These are phyloP conservation scores for Furcasterigmium furcatum DNA, from an alignment of 2,329 filamentous ascomycete genomes.

Conservation along the genomic window DNA sequence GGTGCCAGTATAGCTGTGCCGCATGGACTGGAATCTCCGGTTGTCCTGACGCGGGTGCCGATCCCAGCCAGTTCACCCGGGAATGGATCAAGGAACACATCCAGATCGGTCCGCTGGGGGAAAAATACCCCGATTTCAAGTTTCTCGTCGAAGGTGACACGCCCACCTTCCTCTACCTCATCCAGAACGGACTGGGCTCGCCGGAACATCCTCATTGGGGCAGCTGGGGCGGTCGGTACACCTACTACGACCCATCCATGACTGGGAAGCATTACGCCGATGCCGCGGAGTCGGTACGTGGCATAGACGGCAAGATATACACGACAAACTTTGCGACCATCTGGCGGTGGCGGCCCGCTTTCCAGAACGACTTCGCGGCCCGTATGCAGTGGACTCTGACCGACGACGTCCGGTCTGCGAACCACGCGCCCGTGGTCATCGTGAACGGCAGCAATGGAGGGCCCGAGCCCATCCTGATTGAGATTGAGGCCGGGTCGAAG, in stretches of 20 bases:
- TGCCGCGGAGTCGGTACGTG: slow-evolving; percentile 18
- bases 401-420: slow-evolving; percentile 23
- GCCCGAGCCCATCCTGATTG: slow-evolving; percentile 28
- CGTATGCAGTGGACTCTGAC: slow-evolving; percentile 32
- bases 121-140: slow-evolving; percentile 38
- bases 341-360: slow-evolving; percentile 35
- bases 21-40: slow-evolving; percentile 51
- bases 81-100: slow-evolving; percentile 51
- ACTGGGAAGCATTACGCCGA: slow-evolving; percentile 19
- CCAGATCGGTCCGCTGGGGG: slow-evolving; percentile 41
- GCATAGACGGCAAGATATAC: slow-evolving; percentile 18
- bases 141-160: slow-evolving; percentile 51
- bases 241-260: background rate
- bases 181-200: no score
- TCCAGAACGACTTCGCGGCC: slow-evolving; percentile 36
- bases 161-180: slow-evolving; percentile 37
- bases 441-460: slow-evolving; percentile 35
- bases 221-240: slow-evolving; percentile 45
- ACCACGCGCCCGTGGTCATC: slow-evolving; percentile 41
- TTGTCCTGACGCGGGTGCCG: background rate
- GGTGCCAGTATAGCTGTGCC: slow-evolving; percentile 49
- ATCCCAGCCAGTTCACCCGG: slow-evolving; percentile 35
- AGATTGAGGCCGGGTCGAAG: slow-evolving; percentile 29
- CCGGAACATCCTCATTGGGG: slow-evolving; percentile 41
- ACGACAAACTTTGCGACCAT: slow-evolving; percentile 26